These are phyloP conservation scores for Aspergillaceae sp. DNA, from an alignment of 2,329 filamentous ascomycete species.

Conservation along the genomic window DNA sequence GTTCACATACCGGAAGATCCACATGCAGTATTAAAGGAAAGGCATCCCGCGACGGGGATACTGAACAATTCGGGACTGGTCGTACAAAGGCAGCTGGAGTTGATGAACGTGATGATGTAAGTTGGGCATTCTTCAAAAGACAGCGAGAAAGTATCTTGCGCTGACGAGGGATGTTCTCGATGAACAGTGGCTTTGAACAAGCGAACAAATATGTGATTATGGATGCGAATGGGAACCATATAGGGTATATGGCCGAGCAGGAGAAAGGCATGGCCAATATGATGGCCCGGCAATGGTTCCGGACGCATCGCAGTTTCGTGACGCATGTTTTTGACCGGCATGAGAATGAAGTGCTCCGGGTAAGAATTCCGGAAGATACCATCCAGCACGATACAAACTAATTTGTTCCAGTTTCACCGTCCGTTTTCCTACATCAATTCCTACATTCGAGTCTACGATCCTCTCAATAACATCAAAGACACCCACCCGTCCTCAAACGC, in stretches of 20 bases:
- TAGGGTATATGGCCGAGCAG: slow-evolving; percentile 57
- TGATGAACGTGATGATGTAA: slow-evolving; percentile 56
- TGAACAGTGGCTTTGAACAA: slow-evolving; percentile 51
- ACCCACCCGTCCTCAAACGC: slow-evolving; percentile 33
- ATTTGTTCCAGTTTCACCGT: slow-evolving; percentile 44
- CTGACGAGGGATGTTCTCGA: background rate
- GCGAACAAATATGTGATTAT: slow-evolving; percentile 59
- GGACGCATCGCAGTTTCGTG: slow-evolving; percentile 55
- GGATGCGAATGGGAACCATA: slow-evolving; percentile 54
- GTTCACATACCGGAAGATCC: slow-evolving; percentile 56
- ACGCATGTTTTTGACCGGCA: slow-evolving; percentile 56
- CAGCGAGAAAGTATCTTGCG: background rate
- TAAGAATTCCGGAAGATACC: slow-evolving; percentile 14
- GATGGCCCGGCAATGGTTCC: slow-evolving; percentile 52
- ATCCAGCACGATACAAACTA: background rate
- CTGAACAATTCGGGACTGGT: slow-evolving; percentile 55
- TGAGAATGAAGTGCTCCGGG: slow-evolving; percentile 51
- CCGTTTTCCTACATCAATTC: slow-evolving; percentile 58
- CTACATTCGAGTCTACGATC: slow-evolving; percentile 49
- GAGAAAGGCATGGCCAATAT: slow-evolving; percentile 51
- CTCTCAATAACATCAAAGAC: slow-evolving; percentile 29
- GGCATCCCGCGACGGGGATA: slow-evolving; percentile 50
- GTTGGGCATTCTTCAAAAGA: slow-evolving; percentile 6
- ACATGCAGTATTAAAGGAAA: slow-evolving; percentile 48
- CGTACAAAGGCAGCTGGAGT: slow-evolving; percentile 54